These are phyloP conservation scores for Lyophyllum decastes DNA, from an alignment of 768 basidiomycete genomes.

Conservation along the genomic window DNA sequence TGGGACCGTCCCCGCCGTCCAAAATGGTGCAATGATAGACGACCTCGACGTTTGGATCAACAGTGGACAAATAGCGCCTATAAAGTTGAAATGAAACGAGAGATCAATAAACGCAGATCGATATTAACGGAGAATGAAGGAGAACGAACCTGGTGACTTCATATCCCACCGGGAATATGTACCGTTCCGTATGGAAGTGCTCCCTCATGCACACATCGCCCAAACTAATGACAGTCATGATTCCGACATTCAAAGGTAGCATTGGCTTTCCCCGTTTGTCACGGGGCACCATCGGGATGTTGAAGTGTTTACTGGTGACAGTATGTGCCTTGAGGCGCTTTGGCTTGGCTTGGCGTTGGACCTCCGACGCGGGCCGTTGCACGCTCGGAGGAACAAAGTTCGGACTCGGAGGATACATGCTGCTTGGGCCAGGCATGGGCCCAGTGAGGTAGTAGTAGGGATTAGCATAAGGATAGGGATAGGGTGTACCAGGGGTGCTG, in stretches of 20 bases:
- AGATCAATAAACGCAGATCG: neutral
- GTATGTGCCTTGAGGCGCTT: conserved; percentile 82
- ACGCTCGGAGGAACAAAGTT: conserved; percentile 24
- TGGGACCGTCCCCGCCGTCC: conserved; percentile 83
- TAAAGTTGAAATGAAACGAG: conserved; percentile 6
- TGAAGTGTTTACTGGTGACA: conserved; percentile 74
- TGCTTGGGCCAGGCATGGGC: conserved; percentile 38
- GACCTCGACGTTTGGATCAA: conserved; percentile 64
- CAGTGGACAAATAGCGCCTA: conserved; percentile 79
- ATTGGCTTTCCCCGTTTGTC: conserved; percentile 71
- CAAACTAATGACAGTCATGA: conserved; percentile 78
- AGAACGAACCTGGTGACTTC: conserved; percentile 69
- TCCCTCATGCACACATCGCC: conserved; percentile 81
- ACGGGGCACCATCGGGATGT: conserved; percentile 78
- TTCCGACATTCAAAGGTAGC: conserved; percentile 80
- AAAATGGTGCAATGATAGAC: conserved; percentile 84
- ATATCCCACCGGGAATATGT: conserved; percentile 88
- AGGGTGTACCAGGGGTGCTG: conserved; percentile 25
- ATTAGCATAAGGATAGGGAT: conserved; percentile 37
- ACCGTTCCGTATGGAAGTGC: conserved; percentile 85
- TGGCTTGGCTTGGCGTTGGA: conserved; percentile 61
- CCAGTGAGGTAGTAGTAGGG: conserved; percentile 45
- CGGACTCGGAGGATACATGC: conserved; percentile 34
- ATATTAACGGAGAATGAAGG: neutral
- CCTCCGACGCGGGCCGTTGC: conserved; percentile 29